These are phyloP conservation scores for Hydnomerulius pinastri DNA, from an alignment of 768 basidiomycete species.

Conservation along the genomic window DNA sequence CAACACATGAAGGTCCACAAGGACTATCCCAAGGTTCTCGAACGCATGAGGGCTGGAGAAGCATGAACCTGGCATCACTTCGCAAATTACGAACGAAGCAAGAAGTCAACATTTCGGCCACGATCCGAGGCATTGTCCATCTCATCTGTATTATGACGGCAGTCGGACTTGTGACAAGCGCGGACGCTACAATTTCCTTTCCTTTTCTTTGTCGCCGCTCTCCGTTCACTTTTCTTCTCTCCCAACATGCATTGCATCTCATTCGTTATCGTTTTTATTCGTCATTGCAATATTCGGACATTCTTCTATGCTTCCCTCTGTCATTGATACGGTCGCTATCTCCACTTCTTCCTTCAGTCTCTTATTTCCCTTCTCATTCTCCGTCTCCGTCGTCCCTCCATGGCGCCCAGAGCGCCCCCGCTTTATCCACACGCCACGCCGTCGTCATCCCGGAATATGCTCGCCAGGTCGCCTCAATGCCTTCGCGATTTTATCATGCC, in stretches of 20 bases:
- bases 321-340: conserved; percentile 18
- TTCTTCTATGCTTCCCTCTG: conserved; percentile 20
- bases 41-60: conserved; percentile 26
- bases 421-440: conserved; percentile 25
- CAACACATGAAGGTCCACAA: conserved; percentile 87
- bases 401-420: conserved; percentile 14
- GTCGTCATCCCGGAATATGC: conserved; percentile 19
- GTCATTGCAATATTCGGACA: conserved; percentile 22
- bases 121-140: conserved; percentile 23
- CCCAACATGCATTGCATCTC: conserved; percentile 22
- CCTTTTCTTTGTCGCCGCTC: conserved; percentile 6
- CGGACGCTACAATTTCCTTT: conserved; percentile 28
- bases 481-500: conserved; percentile 18
- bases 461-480: conserved; percentile 11
- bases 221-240: conserved; percentile 26
- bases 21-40: conserved; percentile 31
- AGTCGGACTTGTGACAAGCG: conserved; percentile 27
- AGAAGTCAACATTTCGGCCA: conserved; percentile 19
- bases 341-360: too few species aligned
- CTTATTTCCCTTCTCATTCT: background rate
- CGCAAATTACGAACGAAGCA: conserved; percentile 2
- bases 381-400: conserved; percentile 4
- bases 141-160: conserved; percentile 22
- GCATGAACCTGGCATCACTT: conserved; percentile 14
- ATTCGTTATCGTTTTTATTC: conserved; percentile 22